phyloP scores from a whole-genome alignment of 768 basidiomycete genomes.

The Boletus huronensis region DNA sequence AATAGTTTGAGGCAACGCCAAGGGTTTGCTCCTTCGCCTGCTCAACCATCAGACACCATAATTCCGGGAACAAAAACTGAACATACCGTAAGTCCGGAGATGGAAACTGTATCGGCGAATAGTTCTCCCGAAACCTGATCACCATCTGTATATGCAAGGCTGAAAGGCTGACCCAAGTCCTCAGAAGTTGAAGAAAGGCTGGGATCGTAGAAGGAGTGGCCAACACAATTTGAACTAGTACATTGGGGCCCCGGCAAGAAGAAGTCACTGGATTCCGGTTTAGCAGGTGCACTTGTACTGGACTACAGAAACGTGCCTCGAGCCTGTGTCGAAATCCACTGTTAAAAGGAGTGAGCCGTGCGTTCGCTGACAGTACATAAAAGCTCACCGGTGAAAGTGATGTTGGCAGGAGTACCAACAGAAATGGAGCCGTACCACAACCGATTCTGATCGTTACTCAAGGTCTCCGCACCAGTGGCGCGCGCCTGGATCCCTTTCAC shows the following conservation, averaged over 20 bases:
- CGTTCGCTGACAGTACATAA: neutral
- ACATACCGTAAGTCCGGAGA: conserved; percentile 12
- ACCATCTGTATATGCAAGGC: neutral
- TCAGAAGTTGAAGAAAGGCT: conserved; percentile 5
- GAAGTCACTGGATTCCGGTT: conserved; percentile 19
- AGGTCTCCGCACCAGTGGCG: neutral
- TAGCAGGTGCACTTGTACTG: neutral
- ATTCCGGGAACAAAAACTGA: neutral
- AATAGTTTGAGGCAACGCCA: conserved; percentile 13
- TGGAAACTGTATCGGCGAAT: conserved; percentile 10
- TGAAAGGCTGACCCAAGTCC: neutral
- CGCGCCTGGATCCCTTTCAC: neutral
- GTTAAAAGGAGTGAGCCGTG: neutral
- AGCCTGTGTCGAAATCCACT: conserved; percentile 29
- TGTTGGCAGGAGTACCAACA: conserved; percentile 5
- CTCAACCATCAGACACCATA: neutral
- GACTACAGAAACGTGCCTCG: conserved; percentile 10
- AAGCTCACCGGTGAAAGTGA: conserved; percentile 5
- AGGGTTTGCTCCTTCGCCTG: conserved; percentile 15
- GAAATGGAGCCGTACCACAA: conserved; percentile 14
- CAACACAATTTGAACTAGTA: conserved; percentile 21
- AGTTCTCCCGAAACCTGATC: conserved; percentile 7
- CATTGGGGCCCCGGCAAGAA: conserved; percentile 28
- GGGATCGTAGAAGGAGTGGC: conserved; percentile 34
- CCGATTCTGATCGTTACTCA: neutral